Evolutionary conservation across 345 rosid genomes (phyloP).

Genomic region (Citropsis articulata): DNA sequence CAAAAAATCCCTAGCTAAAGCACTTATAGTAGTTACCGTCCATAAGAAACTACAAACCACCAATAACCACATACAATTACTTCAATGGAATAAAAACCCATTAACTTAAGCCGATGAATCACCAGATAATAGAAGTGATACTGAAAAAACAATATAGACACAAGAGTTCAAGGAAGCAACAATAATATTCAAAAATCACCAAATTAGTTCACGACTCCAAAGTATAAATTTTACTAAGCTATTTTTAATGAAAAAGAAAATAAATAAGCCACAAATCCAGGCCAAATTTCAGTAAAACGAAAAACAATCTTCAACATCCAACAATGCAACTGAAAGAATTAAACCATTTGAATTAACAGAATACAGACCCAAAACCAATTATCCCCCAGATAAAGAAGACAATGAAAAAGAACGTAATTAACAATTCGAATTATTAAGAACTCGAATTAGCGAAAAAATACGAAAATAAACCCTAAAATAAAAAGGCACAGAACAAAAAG

Average conservation of each 20-base stretch:
- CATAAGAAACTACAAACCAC: slow-evolving; percentile 22
- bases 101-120: slow-evolving; percentile 1
- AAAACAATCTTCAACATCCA: neutral
- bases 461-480: slow-evolving; percentile 3
- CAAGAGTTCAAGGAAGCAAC: neutral
- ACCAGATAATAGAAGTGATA: too few species aligned
- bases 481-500: neutral
- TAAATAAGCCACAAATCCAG: neutral
- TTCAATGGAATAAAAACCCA: neutral
- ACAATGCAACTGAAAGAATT: neutral
- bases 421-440: too few species aligned
- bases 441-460: neutral
- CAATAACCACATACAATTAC: slow-evolving; percentile 1
- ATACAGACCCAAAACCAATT: neutral
- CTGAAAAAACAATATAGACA: too few species aligned
- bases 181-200: neutral
- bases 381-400: neutral
- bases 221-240: neutral
- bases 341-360: neutral
- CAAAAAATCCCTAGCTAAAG: slow-evolving; percentile 21
- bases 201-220: neutral
- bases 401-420: neutral
- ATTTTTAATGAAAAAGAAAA: neutral
- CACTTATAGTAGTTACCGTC: slow-evolving; percentile 12
- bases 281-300: neutral